These are phyloP conservation scores for Aspergillus sojae DNA, from an alignment of 2,329 filamentous ascomycete genomes.

Conservation along the genomic window DNA sequence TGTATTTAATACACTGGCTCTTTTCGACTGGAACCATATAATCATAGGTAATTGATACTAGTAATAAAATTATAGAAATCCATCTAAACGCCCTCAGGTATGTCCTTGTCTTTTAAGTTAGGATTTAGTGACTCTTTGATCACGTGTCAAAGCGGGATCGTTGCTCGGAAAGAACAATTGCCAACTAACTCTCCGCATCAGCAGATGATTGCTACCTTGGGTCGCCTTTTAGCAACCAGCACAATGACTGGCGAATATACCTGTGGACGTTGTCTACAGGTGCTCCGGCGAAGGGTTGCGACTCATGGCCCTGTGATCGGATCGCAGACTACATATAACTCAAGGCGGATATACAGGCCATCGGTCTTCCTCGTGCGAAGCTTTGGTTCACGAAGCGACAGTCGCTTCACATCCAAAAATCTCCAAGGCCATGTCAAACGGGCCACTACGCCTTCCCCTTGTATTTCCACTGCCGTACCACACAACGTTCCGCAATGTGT, in stretches of 20 bases:
- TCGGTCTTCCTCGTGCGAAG: constrained; percentile 29
- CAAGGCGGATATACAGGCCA: constrained; percentile 28
- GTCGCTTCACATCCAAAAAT: constrained; percentile 21
- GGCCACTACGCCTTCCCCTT: constrained; percentile 10
- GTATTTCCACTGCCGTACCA: constrained; percentile 3
- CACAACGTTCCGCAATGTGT: constrained; percentile 23
- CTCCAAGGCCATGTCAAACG: constrained; percentile 24
- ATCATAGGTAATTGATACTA: not conserved
- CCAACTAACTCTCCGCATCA: not conserved
- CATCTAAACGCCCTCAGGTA: not conserved
- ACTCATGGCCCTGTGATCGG: constrained; percentile 25
- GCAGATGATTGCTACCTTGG: constrained; percentile 13
- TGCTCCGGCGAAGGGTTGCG: constrained; percentile 34
- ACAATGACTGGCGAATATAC: constrained; percentile 45
- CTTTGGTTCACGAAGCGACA: constrained; percentile 32
- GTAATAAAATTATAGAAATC: not conserved
- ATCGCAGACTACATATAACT: constrained; percentile 27
- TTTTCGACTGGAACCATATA: not conserved
- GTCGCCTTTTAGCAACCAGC: constrained; percentile 13
- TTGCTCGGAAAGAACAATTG: not conserved
- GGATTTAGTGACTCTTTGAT: not conserved
- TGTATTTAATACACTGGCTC: not conserved
- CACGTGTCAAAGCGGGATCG: constrained; percentile 8
- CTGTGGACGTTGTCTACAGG: constrained; percentile 44
- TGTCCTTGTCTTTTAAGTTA: not conserved